Percentiles rank a stretch among this genome's conserved stretches.
Conservation (phyloP, 352 stramenopile genomes). For the Globisporangium parvum region DNA sequence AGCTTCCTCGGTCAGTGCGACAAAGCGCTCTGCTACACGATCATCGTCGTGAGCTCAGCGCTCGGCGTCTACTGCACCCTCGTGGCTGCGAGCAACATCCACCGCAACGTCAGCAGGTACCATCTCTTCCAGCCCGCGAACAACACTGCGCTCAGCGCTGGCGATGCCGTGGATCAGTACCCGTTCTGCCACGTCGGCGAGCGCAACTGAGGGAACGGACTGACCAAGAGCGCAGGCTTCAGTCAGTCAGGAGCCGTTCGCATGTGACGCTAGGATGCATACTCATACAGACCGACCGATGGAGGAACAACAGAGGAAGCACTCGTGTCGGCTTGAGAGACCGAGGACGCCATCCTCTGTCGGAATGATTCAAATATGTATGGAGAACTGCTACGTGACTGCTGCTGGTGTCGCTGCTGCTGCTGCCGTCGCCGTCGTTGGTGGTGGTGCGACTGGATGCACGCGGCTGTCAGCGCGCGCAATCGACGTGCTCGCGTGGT, state of each 20-base stretch:
- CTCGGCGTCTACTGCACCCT: slow-evolving; percentile 52
- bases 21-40: slow-evolving; percentile 41
- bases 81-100: slow-evolving; percentile 46
- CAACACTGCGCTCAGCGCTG: slow-evolving; percentile 14
- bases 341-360: too few species aligned
- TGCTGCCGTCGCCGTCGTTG: not conserved
- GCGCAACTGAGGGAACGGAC: slow-evolving; percentile 46
- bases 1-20: slow-evolving; percentile 45
- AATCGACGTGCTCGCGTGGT: too few species aligned
- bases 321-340: too few species aligned
- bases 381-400: not conserved
- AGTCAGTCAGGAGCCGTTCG: too few species aligned
- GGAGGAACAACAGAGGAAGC: too few species aligned
- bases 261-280: not conserved
- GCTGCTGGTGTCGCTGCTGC: not conserved
- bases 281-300: too few species aligned
- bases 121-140: slow-evolving; percentile 35
- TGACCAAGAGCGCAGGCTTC: not conserved
- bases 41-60: slow-evolving; percentile 41
- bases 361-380: too few species aligned
- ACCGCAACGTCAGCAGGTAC: slow-evolving; percentile 39
- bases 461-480: slow-evolving; percentile 12
- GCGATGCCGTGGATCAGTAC: slow-evolving; percentile 28
- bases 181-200: slow-evolving; percentile 60
- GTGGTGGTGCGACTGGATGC: slow-evolving; percentile 16